phyloP scores from a whole-genome alignment of 352 stramenopile species.

The Porosira glacialis region DNA sequence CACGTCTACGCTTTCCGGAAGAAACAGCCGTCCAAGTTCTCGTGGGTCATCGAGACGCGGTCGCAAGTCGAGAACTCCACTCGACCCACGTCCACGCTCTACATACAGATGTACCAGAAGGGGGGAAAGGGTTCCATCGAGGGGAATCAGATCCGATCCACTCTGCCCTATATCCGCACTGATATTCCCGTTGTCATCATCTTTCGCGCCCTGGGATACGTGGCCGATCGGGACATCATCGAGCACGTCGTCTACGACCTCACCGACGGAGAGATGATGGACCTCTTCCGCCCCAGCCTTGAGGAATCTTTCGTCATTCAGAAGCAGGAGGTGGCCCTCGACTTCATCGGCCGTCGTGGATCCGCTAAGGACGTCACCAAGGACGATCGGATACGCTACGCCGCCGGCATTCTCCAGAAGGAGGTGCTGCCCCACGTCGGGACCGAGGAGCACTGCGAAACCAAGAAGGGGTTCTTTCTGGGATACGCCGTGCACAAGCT shows the following conservation, averaged over 20 bases:
- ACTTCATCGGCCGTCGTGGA: conserved; percentile 98
- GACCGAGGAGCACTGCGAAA: conserved; percentile 96
- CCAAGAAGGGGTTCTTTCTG: conserved; percentile 95
- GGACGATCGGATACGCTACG: conserved; percentile 97
- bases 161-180: conserved; percentile 97
- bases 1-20: conserved; percentile 99
- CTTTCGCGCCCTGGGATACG: conserved; percentile 95
- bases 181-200: conserved; percentile 99
- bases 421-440: conserved; percentile 97
- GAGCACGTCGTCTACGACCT: conserved; percentile 99
- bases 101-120: conserved; percentile 98
- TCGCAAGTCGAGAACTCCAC: conserved; percentile 94
- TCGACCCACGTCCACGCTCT: conserved; percentile 94
- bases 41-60: conserved; percentile 93
- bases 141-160: conserved; percentile 96
- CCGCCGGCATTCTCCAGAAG: conserved; percentile 98
- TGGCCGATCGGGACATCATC: conserved; percentile 96
- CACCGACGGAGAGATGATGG: conserved; percentile 96
- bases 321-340: conserved; percentile 94
- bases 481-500: conserved; percentile 99
- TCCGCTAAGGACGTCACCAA: conserved; percentile 92
- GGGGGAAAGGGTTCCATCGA: conserved; percentile 91
- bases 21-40: conserved; percentile 93
- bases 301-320: conserved; percentile 99
- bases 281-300: conserved; percentile 96